phyloP scores from a whole-genome alignment of 2,329 filamentous ascomycete species.

The Chrysosporium keratinophilum region DNA sequence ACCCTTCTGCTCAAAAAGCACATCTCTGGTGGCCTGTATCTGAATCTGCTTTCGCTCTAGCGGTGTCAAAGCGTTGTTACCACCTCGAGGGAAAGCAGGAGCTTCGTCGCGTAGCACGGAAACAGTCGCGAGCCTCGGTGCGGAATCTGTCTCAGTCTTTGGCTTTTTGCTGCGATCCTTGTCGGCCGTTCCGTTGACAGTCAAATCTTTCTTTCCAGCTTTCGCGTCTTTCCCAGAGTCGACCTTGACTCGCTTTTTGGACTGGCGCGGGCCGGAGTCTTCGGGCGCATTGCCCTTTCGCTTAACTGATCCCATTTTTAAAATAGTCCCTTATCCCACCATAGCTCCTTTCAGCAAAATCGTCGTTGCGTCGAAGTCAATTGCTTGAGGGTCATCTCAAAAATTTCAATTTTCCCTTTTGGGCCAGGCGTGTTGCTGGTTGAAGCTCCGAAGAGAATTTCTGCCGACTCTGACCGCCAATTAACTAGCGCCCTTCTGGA shows the following conservation, averaged over 20 bases:
- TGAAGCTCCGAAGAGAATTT: constrained; percentile 7
- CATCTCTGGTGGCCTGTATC: constrained; percentile 84
- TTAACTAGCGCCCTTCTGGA: not conserved
- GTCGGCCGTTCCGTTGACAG: constrained; percentile 16
- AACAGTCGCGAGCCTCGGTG: constrained; percentile 17
- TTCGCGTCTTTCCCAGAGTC: constrained; percentile 28
- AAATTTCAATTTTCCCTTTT: constrained; percentile 14
- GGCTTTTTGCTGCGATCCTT: constrained; percentile 17
- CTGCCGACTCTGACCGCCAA: not conserved
- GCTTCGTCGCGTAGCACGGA: constrained; percentile 63
- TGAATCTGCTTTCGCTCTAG: constrained; percentile 95
- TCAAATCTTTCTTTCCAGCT: constrained; percentile 22
- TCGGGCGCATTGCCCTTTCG: constrained; percentile 36
- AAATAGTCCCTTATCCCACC: constrained; percentile 1
- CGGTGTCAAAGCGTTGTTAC: constrained; percentile 79
- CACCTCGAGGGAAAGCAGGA: constrained; percentile 81
- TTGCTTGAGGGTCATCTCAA: not conserved
- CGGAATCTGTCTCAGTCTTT: constrained; percentile 16
- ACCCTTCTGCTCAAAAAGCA: constrained; percentile 71
- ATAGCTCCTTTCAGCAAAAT: not conserved
- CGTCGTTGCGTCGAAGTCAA: not conserved
- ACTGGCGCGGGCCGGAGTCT: constrained; percentile 27
- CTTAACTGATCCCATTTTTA: constrained; percentile 37
- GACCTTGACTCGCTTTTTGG: constrained; percentile 35
- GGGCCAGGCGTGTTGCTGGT: constrained; percentile 1